These are phyloP conservation scores for Vigna angularis DNA, from an alignment of 306 rosid genomes.

Conservation along the genomic window DNA sequence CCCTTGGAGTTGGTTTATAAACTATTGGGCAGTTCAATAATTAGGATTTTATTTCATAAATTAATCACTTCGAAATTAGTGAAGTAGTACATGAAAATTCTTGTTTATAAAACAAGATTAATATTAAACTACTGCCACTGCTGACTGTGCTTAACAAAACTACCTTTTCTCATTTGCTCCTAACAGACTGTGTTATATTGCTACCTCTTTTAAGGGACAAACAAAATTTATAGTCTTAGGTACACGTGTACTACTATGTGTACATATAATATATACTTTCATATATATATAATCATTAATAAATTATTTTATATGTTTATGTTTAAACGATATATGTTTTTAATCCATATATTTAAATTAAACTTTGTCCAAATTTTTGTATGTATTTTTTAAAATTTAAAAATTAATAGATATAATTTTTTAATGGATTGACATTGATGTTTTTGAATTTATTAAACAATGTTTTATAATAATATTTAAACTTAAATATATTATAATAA, in stretches of 20 bases:
- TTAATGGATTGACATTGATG: too few relatives aligned
- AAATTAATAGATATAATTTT: too few relatives aligned
- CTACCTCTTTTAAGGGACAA: not conserved
- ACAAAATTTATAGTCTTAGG: not conserved
- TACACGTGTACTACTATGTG: not conserved
- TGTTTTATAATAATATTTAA: too few relatives aligned
- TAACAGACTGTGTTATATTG: not conserved
- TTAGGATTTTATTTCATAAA: constrained; percentile 33
- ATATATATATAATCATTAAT: too few relatives aligned
- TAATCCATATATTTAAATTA: too few relatives aligned
- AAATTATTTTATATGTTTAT: too few relatives aligned
- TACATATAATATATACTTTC: too few relatives aligned
- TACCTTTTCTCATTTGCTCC: not conserved
- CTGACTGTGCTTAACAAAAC: constrained; percentile 22
- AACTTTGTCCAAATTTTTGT: too few relatives aligned
- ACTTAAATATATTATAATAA: too few relatives aligned
- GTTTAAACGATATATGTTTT: too few relatives aligned
- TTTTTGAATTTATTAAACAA: too few relatives aligned
- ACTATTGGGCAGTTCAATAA: constrained; percentile 51
- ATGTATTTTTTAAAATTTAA: too few relatives aligned
- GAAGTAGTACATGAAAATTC: constrained; percentile 14
- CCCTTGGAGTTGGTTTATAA: constrained; percentile 54
- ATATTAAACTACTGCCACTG: not conserved
- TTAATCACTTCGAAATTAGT: constrained; percentile 37
- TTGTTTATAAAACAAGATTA: not conserved